Evolutionary conservation across 1,139 yeast genomes (phyloP).

Genomic region (Geotrichum klebahnii): DNA sequence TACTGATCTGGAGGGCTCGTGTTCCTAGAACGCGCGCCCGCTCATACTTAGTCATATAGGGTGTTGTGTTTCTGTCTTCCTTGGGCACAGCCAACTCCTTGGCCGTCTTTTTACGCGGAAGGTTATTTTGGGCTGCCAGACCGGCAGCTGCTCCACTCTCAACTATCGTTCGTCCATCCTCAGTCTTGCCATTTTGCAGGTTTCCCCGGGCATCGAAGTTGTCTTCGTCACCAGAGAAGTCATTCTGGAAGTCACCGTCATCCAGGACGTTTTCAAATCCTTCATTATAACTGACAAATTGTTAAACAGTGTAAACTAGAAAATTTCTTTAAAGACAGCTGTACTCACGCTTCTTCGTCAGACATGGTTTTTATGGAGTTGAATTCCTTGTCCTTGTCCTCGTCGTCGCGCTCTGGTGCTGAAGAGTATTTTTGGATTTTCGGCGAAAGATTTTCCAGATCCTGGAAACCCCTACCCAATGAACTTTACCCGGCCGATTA

Average conservation of each 20-base stretch:
- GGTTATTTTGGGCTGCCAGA: too few relatives aligned
- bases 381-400: not conserved
- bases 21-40: constrained; percentile 96
- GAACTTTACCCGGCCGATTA: too few relatives aligned
- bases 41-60: constrained; percentile 97
- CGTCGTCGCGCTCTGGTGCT: not conserved
- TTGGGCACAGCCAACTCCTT: constrained; percentile 85
- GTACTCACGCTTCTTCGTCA: constrained; percentile 22
- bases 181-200: constrained; percentile 53
- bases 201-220: constrained; percentile 48
- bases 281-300: constrained; percentile 73
- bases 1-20: constrained; percentile 90
- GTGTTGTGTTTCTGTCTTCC: constrained; percentile 88
- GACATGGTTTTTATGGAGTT: constrained; percentile 11
- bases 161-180: constrained; percentile 69
- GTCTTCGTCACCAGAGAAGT: constrained; percentile 63
- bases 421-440: not conserved
- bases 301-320: too few relatives aligned
- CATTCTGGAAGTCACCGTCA: constrained; percentile 65
- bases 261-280: constrained; percentile 69
- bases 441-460: too few relatives aligned
- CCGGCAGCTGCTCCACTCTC: constrained; percentile 52
- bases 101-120: constrained; percentile 59
- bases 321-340: too few relatives aligned
- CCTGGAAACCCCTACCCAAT: too few relatives aligned